Base-by-base conservation (phyloP, 2,329 filamentous ascomycete species). In the Aspergillus sp. region DNA sequence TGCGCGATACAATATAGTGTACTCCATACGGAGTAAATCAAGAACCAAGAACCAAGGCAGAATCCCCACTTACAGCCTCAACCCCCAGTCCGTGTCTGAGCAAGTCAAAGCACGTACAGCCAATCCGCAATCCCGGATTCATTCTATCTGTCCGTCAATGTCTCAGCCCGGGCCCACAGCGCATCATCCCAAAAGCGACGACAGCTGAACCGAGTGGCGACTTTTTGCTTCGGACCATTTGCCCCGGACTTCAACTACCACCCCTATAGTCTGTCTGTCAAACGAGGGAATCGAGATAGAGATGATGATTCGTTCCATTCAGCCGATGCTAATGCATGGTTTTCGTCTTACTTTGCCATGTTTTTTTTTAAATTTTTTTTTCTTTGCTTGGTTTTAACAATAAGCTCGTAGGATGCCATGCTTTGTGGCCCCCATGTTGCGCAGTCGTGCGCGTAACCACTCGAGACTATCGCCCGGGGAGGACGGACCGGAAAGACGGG, bases 201-300 rank as follows among this genome's bases (percentile, higher is more conserved):
- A 59, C 64, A 65, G 64, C 62, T 66, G 64, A 65, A 66, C 55
- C 58, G 24, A 45, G 64, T 66, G 64, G 64, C 64, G 52, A 64
- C 42, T 24, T 18, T 39, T 29, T 24, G 24, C 24, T 24, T 29
- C 26, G 2, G 7, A 9, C 7, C 26, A 29, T 29, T 29, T 18
- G n/a, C 53, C 29, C 14, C 22, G 24, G 18, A 31, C n/a, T 20
- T 32, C 26, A 47, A 36, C 52, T 45, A n/a, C 42, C 53, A 58
- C 20, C 20, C 20, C 20, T 20, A 2, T 20, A 2, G 20, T 20
- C 20, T 20, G 20, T 22, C 26, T 9, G 26, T 9, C 26, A 29
- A 29, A 29, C 26, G 26, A 29, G 26, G 26, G 7, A 29, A 29
- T 29, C 6, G 26, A 29, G 26, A 29, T 29, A 9, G 26, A 24